A percentile compares a stretch with the other conserved stretches of the same genome.
Conservation (phyloP, 768 basidiomycete species). For the Pisolithus tinctorius region DNA sequence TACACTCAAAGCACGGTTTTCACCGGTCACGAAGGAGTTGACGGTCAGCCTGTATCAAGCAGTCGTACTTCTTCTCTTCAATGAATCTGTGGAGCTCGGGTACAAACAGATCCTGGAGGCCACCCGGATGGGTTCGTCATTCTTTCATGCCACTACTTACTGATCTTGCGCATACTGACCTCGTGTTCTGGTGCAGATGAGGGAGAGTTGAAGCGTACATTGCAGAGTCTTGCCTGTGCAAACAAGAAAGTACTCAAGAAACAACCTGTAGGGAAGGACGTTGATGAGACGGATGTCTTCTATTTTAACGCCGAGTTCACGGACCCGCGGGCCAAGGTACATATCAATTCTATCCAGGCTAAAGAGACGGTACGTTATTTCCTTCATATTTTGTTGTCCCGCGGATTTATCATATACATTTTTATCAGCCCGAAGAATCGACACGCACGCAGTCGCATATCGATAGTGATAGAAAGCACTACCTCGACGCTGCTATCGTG, state of each 20-base stretch:
- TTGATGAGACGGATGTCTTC: constrained; percentile 72
- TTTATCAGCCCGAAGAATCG: constrained; percentile 71
- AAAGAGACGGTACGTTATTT: constrained; percentile 70
- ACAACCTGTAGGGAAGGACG: constrained; percentile 68
- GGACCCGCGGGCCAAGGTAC: constrained; percentile 70
- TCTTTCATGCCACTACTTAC: not conserved
- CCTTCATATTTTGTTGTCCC: not conserved
- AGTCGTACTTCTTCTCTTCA: constrained; percentile 81
- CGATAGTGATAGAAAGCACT: constrained; percentile 78
- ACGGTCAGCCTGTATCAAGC: constrained; percentile 89
- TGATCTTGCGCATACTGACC: constrained; percentile 15
- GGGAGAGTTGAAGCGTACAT: constrained; percentile 67
- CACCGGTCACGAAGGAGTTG: constrained; percentile 70
- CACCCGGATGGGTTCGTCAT: constrained; percentile 63
- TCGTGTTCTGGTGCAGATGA: constrained; percentile 41
- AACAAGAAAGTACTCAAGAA: constrained; percentile 87
- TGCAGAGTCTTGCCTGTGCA: constrained; percentile 90
- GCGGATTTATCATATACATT: not conserved
- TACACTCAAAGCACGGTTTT: constrained; percentile 66
- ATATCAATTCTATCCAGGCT: constrained; percentile 94
- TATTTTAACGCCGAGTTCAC: constrained; percentile 77
- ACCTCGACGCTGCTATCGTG: constrained; percentile 92
- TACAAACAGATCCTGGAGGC: constrained; percentile 63
- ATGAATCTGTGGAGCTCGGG: constrained; percentile 51
- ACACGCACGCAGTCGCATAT: constrained; percentile 76